Evolutionary conservation across 179 eudicot genomes (phyloP), one percentile per base, ranked within the genome.

Genomic region (Actinidia chinensis): DNA sequence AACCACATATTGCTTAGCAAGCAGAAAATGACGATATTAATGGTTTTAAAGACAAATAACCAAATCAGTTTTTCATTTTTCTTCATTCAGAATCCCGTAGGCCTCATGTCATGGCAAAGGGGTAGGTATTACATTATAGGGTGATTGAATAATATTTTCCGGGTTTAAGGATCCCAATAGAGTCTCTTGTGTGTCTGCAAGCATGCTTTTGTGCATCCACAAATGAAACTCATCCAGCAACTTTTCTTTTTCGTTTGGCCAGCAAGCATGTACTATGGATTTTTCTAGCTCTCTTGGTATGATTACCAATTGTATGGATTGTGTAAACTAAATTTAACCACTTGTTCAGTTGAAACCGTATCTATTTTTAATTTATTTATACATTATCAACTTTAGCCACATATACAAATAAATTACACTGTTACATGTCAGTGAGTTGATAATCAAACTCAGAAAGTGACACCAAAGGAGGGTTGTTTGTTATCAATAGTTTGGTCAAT

Each of bases 401-500:
- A 46, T 9, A 69, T 44, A 69, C 2, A 69, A 47, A 46, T 28
- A 47, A 46, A 47, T 9, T 22, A 28, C 8, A 69, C 20, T 47
- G 9, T 69, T 46, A n/a, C 23, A 22, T 46, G 40, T 22, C 36
- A 13, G 23, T 12, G n/a, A 22, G 40, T 69, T 69, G 14, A 71
- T 14, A 50, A 14, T 14, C 59, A 25, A 22, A 71, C 60, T 7
- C 4, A 51, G 0, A 33, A 36, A 71, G 44, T 51, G 17, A 52
- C 52, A 71, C 14, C 13, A 4, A 25, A 12, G 75, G 23, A 71
- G 61, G 43, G 60, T 15, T 10, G 6, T 25, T 6, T 18, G 63
- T 51, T 70, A 70, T 72, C 23, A 72, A n/a, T 51, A 17, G 46
- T 25, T 23, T 8, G 75, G 17, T 72, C 15, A 72, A 36, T 33